Evolutionary conservation across 2,329 filamentous ascomycete species (phyloP).

Genomic region (Thermoascus crustaceus): DNA sequence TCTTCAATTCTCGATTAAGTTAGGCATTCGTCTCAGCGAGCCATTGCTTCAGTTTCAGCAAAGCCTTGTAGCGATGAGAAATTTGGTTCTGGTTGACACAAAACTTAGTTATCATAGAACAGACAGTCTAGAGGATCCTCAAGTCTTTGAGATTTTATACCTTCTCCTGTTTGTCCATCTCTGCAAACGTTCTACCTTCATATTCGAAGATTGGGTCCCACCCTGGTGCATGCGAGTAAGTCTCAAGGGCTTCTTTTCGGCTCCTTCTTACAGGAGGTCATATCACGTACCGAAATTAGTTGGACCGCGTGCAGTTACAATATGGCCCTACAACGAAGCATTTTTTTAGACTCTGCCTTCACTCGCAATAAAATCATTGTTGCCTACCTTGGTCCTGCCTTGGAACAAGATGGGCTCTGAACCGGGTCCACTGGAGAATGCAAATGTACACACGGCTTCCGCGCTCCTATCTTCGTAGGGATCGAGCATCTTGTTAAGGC

Average conservation of each 20-base stretch:
- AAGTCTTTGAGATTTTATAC: conserved; percentile 39
- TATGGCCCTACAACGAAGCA: conserved; percentile 51
- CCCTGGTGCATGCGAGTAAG: conserved; percentile 43
- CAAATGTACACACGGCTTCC: conserved; percentile 93
- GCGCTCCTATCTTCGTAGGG: conserved; percentile 87
- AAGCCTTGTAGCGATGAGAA: conserved; percentile 81
- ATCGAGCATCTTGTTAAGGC: conserved; percentile 81
- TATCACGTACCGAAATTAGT: conserved; percentile 61
- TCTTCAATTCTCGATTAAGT: conserved; percentile 3
- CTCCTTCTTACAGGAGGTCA: background rate
- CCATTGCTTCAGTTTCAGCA: conserved; percentile 80
- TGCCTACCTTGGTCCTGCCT: conserved; percentile 67
- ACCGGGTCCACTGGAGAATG: conserved; percentile 77
- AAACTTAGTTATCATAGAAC: background rate
- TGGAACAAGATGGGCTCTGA: conserved; percentile 83
- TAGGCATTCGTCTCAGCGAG: conserved; percentile 43
- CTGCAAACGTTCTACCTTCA: conserved; percentile 82
- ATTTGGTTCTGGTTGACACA: conserved; percentile 59
- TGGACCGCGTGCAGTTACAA: conserved; percentile 76
- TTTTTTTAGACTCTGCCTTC: background rate
- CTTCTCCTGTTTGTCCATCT: conserved; percentile 91
- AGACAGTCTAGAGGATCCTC: background rate
- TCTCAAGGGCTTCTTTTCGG: background rate
- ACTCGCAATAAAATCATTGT: conserved; percentile 2
- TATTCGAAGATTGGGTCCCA: conserved; percentile 98